phyloP scores from a whole-genome alignment of 306 rosid genomes.

The Parietaria judaica region DNA sequence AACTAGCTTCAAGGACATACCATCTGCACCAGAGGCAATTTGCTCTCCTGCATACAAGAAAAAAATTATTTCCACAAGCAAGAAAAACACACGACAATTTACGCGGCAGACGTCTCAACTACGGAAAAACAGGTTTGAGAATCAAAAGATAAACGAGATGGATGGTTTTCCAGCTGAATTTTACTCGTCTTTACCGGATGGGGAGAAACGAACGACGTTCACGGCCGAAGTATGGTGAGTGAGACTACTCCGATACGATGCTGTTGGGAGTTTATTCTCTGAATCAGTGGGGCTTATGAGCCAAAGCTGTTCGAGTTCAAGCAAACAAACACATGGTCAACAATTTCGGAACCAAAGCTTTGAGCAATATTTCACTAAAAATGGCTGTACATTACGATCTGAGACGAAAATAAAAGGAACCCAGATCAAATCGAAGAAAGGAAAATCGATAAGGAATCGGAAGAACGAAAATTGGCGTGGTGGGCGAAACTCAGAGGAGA shows the following conservation, averaged over 20 bases:
- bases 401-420: background rate
- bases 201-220: slow-evolving; percentile 70
- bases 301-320: slow-evolving; percentile 55
- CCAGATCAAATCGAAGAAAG: background rate
- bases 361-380: background rate
- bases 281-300: slow-evolving; percentile 37
- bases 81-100: background rate
- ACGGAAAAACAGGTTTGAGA: background rate
- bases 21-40: slow-evolving; percentile 87
- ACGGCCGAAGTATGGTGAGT: slow-evolving; percentile 75
- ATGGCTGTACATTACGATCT: background rate
- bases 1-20: slow-evolving; percentile 32
- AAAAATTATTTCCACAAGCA: slow-evolving; percentile 7
- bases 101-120: background rate
- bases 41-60: slow-evolving; percentile 51
- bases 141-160: background rate
- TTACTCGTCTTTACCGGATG: slow-evolving; percentile 45
- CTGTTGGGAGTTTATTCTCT: slow-evolving; percentile 54
- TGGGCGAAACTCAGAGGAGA: background rate
- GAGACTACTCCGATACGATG: slow-evolving; percentile 58
- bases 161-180: background rate
- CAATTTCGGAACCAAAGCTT: too few relatives aligned
- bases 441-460: background rate
- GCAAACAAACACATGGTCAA: slow-evolving; percentile 15
- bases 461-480: too few relatives aligned